phyloP scores from a whole-genome alignment of 176 grass and related monocot species.

The Lolium rigidum region DNA sequence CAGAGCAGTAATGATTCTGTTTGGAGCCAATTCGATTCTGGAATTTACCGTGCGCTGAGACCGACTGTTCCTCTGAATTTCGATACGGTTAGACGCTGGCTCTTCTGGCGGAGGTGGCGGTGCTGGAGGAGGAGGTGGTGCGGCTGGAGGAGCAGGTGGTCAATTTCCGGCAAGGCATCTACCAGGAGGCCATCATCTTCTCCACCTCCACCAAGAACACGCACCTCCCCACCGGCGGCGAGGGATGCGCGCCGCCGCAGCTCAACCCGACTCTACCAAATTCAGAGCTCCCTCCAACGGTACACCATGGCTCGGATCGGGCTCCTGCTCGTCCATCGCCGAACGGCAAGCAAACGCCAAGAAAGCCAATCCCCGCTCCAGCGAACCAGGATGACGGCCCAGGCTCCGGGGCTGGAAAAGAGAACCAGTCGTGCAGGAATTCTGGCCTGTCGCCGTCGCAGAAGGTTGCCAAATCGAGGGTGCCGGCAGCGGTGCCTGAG shows the following conservation, averaged over 20 bases:
- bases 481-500: slow-evolving; percentile 34
- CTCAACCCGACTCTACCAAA: slow-evolving; percentile 37
- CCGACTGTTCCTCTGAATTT: slow-evolving; percentile 25
- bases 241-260: slow-evolving; percentile 36
- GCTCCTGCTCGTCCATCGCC: slow-evolving; percentile 35
- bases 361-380: slow-evolving; percentile 32
- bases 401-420: slow-evolving; percentile 54
- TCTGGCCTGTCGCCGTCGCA: slow-evolving; percentile 52
- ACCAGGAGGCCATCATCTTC: slow-evolving; percentile 86
- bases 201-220: slow-evolving; percentile 58
- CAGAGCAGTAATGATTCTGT: neutral
- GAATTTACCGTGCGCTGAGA: too few species aligned
- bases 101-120: slow-evolving; percentile 94
- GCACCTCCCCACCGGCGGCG: slow-evolving; percentile 18
- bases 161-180: slow-evolving; percentile 94
- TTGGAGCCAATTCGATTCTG: neutral
- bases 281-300: slow-evolving; percentile 23
- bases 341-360: slow-evolving; percentile 52
- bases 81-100: slow-evolving; percentile 65
- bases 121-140: slow-evolving; percentile 94
- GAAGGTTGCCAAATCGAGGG: slow-evolving; percentile 53
- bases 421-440: slow-evolving; percentile 75
- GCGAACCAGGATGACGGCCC: slow-evolving; percentile 37
- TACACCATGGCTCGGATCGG: slow-evolving; percentile 44
- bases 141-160: slow-evolving; percentile 97